phyloP scores from a whole-genome alignment of 345 rosid species.

The Kernera saxatilis region DNA sequence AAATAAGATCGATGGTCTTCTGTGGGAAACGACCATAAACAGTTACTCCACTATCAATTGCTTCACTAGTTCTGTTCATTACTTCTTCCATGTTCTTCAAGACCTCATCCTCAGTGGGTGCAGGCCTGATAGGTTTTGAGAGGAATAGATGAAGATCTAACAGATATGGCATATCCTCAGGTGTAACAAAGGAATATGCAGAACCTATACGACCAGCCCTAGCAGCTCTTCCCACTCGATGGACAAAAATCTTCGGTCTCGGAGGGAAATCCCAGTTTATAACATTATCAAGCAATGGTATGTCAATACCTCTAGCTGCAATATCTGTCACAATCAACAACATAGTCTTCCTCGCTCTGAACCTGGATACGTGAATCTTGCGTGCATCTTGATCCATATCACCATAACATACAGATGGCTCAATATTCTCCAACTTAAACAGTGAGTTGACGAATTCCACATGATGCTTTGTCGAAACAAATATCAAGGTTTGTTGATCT shows the following conservation, averaged over 20 bases:
- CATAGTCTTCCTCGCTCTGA: conserved; percentile 83
- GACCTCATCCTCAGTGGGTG: conserved; percentile 91
- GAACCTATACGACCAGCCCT: conserved; percentile 93
- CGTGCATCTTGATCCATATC: conserved; percentile 99
- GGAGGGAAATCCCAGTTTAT: conserved; percentile 98
- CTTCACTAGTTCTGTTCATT: conserved; percentile 60
- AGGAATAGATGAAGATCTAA: conserved; percentile 93
- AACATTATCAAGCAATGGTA: conserved; percentile 95
- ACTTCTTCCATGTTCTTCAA: conserved; percentile 72
- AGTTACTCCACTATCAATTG: conserved; percentile 81
- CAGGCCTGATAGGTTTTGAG: conserved; percentile 79
- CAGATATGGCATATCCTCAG: conserved; percentile 86
- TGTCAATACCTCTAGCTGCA: conserved; percentile 97
- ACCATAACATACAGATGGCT: conserved; percentile 90
- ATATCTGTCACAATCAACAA: conserved; percentile 88
- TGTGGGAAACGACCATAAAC: conserved; percentile 93
- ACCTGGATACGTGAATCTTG: conserved; percentile 80
- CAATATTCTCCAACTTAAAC: conserved; percentile 77
- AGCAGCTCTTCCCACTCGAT: conserved; percentile 93
- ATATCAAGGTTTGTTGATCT: conserved; percentile 74
- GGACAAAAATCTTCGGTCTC: conserved; percentile 89
- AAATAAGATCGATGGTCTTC: conserved; percentile 74
- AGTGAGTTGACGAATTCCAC: conserved; percentile 81
- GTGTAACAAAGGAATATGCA: conserved; percentile 84
- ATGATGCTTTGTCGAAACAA: conserved; percentile 96